phyloP scores from a whole-genome alignment of 2,329 filamentous ascomycete genomes.

The Diaporthe humulicola region DNA sequence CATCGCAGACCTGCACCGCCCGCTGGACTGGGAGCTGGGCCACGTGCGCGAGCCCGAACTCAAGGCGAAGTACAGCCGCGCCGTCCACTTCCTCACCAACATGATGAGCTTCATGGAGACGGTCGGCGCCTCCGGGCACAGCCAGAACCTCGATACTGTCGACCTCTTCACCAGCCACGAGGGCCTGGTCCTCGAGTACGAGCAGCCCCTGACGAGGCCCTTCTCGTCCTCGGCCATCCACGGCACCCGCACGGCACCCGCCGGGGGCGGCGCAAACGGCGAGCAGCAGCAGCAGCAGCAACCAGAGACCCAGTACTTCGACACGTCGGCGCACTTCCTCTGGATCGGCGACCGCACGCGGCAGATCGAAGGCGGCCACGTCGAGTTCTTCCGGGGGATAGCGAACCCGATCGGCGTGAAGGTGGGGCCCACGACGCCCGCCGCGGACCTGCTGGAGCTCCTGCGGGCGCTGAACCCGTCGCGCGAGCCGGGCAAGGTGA shows the following conservation, averaged over 20 bases:
- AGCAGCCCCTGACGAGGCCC: conserved; percentile 85
- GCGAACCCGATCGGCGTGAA: conserved; percentile 98
- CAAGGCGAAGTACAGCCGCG: conserved; percentile 86
- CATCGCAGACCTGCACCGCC: conserved; percentile 92
- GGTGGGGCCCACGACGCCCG: conserved; percentile 87
- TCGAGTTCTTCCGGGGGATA: conserved; percentile 97
- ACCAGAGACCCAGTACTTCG: conserved; percentile 79
- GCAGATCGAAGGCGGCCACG: conserved; percentile 91
- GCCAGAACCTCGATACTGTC: conserved; percentile 87
- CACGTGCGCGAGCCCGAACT: conserved; percentile 88
- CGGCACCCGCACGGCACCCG: conserved; percentile 33
- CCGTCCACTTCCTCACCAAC: conserved; percentile 89
- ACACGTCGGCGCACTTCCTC: conserved; percentile 95
- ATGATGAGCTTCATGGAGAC: conserved; percentile 95
- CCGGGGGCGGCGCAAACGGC: conserved; percentile 47
- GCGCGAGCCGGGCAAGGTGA: conserved; percentile 90
- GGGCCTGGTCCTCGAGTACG: conserved; percentile 93
- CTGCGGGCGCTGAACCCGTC: conserved; percentile 88
- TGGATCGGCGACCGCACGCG: conserved; percentile 98
- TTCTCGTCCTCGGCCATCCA: conserved; percentile 62
- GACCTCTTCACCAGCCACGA: conserved; percentile 98
- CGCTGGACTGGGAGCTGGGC: conserved; percentile 93
- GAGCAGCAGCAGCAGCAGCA: conserved; percentile 41
- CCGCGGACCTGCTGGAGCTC: conserved; percentile 80
- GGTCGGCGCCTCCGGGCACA: conserved; percentile 84